These are phyloP conservation scores for Suillus weaverae DNA, from an alignment of 768 basidiomycete species.

Conservation along the genomic window DNA sequence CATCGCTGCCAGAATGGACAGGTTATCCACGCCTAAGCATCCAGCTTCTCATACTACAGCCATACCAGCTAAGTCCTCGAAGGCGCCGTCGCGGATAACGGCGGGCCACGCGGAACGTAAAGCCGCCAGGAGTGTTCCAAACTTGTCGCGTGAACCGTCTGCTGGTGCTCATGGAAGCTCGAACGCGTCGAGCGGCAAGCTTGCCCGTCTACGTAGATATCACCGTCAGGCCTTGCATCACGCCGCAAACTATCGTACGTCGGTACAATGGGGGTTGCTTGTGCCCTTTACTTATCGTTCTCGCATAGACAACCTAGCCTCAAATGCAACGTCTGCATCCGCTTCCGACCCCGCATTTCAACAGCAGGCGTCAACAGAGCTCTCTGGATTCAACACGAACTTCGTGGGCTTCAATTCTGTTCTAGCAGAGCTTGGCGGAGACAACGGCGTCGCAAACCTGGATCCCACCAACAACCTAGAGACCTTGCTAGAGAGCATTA, in stretches of 20 bases:
- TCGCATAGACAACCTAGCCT: slow-evolving; percentile 34
- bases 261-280: not conserved
- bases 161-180: not conserved
- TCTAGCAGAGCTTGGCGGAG: slow-evolving; percentile 30
- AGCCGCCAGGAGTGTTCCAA: not conserved
- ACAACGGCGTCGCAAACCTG: slow-evolving; percentile 55
- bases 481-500: slow-evolving; percentile 46
- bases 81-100: not conserved
- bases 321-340: slow-evolving; percentile 29
- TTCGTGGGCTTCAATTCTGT: slow-evolving; percentile 31
- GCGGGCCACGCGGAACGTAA: not conserved
- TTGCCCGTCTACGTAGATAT: not conserved
- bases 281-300: not conserved
- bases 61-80: not conserved
- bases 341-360: slow-evolving; percentile 37
- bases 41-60: not conserved
- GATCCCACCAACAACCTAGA: slow-evolving; percentile 46
- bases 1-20: not conserved
- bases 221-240: not conserved
- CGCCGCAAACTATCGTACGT: slow-evolving; percentile 1
- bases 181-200: not conserved
- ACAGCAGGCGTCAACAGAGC: slow-evolving; percentile 35
- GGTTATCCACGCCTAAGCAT: not conserved
- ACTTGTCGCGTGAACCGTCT: not conserved
- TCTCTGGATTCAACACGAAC: slow-evolving; percentile 37